Conservation (phyloP, 2,329 filamentous ascomycete genomes). For the Aureobasidium zeae region DNA sequence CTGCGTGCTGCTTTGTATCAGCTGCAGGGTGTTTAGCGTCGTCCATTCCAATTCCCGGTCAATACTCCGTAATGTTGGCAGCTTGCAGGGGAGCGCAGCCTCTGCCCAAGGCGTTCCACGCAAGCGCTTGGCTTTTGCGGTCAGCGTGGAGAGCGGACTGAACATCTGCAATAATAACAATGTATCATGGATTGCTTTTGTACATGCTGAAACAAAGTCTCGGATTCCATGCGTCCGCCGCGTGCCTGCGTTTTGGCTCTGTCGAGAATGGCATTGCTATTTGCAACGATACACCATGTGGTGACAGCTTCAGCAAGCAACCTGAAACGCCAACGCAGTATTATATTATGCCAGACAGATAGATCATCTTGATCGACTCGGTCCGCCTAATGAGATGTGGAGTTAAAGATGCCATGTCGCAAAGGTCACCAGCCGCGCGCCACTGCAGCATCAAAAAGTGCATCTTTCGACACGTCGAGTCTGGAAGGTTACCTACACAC, state of each 20-base stretch:
- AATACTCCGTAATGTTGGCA: no score
- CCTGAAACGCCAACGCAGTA: conserved; percentile 10
- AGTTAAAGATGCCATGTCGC: conserved; percentile 9
- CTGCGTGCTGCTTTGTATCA: conserved; percentile 11
- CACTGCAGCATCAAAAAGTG: not conserved
- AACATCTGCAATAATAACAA: no score
- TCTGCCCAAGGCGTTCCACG: conserved; percentile 12
- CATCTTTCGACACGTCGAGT: conserved; percentile 8
- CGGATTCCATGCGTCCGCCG: conserved; percentile 1
- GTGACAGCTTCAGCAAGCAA: conserved; percentile 14
- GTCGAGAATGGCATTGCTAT: not conserved
- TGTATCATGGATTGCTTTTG: no score
- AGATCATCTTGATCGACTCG: conserved; percentile 9
- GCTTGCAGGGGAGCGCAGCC: not conserved
- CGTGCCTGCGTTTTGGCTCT: conserved; percentile 12
- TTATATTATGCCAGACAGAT: conserved; percentile 12
- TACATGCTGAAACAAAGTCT: not conserved
- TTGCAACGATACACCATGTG: conserved; percentile 8
- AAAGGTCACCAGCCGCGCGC: conserved; percentile 8
- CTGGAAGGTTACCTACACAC: conserved; percentile 2
- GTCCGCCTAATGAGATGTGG: conserved; percentile 12
- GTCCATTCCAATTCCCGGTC: conserved; percentile 4
- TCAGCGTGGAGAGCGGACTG: conserved; percentile 6
- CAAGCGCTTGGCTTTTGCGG: conserved; percentile 13
- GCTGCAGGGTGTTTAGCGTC: conserved; percentile 15